phyloP scores from a whole-genome alignment of 129 eudicot species.

The Mikania micrantha region DNA sequence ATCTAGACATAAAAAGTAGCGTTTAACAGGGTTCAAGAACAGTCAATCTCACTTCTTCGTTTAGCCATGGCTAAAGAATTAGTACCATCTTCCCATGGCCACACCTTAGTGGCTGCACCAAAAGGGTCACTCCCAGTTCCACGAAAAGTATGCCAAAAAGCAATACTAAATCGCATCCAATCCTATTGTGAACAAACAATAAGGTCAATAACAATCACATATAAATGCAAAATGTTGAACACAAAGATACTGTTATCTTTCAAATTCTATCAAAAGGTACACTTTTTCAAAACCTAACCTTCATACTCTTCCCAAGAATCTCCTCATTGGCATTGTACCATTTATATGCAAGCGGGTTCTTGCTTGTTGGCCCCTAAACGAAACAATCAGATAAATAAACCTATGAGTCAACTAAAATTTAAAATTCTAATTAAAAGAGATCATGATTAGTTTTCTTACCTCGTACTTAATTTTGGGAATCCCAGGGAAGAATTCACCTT shows the following conservation, averaged over 20 bases:
- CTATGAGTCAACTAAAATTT: neutral
- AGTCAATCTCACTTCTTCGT: conserved; percentile 69
- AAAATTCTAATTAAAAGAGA: neutral
- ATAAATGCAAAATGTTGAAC: neutral
- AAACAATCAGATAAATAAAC: neutral
- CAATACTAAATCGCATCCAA: conserved; percentile 95
- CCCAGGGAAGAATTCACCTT: conserved; percentile 89
- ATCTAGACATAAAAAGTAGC: neutral
- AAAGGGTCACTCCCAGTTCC: conserved; percentile 95
- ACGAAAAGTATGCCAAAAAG: conserved; percentile 99
- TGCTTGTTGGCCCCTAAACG: conserved; percentile 76
- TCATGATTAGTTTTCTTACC: conserved; percentile 23
- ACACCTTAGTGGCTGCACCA: conserved; percentile 83
- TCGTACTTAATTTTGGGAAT: conserved; percentile 95
- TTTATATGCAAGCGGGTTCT: conserved; percentile 77
- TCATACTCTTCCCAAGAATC: conserved; percentile 93
- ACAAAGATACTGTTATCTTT: neutral
- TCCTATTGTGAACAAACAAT: conserved; percentile 38
- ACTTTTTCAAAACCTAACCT: conserved; percentile 38
- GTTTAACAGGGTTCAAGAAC: neutral
- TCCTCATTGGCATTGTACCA: conserved; percentile 91
- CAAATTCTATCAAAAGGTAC: neutral
- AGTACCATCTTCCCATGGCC: conserved; percentile 99
- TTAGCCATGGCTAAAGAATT: conserved; percentile 93
- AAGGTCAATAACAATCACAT: neutral